These are phyloP conservation scores for Veloboletus limbatus DNA, from an alignment of 1,284 basidiomycete genomes.

Conservation along the genomic window DNA sequence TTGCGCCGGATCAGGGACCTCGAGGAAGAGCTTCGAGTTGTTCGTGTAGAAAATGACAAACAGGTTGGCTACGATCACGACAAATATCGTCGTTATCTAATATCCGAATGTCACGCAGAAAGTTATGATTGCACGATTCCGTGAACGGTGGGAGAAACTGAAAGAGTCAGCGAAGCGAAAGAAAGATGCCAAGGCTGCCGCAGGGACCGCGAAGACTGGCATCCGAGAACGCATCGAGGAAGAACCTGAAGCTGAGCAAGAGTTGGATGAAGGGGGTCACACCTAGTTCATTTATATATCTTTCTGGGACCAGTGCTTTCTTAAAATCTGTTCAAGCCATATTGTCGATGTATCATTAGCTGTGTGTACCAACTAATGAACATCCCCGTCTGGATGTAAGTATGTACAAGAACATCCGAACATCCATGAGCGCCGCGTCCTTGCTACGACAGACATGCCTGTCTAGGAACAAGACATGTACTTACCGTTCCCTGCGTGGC, in stretches of 20 bases:
- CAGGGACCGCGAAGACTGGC: conserved; percentile 43
- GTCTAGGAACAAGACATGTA: no score
- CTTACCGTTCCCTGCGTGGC: background rate
- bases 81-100: conserved; percentile 12
- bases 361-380: conserved; percentile 10
- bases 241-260: conserved; percentile 72
- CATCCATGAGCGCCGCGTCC: background rate
- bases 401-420: background rate
- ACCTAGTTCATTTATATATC: conserved; percentile 3
- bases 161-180: conserved; percentile 84
- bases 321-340: conserved; percentile 1
- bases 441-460: no score
- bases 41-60: conserved; percentile 77
- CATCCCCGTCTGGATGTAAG: background rate
- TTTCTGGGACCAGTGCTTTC: conserved; percentile 3
- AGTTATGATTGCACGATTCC: conserved; percentile 79
- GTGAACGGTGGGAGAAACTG: conserved; percentile 84
- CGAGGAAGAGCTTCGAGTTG: conserved; percentile 69
- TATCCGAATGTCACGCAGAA: conserved; percentile 48
- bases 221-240: conserved; percentile 69
- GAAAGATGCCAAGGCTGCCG: conserved; percentile 76
- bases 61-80: conserved; percentile 50
- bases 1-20: conserved; percentile 53
- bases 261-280: conserved; percentile 33
- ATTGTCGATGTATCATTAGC: conserved; percentile 17